A percentile compares a stretch with the other conserved stretches of the same genome.
phyloP scores from a whole-genome alignment of 495 filamentous ascomycete genomes.

The Chaetomium cochliodes region DNA sequence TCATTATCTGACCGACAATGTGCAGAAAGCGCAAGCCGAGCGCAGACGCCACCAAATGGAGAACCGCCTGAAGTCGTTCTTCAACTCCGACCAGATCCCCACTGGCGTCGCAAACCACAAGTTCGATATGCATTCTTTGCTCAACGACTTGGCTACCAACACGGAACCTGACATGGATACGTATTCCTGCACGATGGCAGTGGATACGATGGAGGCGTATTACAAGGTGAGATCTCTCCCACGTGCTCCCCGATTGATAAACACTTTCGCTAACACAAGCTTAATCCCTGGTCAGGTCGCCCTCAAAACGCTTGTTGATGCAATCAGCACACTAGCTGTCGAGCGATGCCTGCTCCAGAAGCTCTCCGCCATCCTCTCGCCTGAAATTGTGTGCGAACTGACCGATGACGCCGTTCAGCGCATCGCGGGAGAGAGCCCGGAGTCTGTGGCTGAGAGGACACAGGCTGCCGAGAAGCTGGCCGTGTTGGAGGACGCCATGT shows the following conservation, averaged over 20 bases:
- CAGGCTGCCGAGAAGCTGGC: slow-evolving; percentile 6
- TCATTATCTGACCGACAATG: slow-evolving; percentile 16
- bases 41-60: not conserved
- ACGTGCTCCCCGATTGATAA: not conserved
- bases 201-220: slow-evolving; percentile 17
- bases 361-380: slow-evolving; percentile 10
- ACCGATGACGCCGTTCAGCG: not conserved
- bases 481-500: slow-evolving; percentile 16
- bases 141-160: not conserved
- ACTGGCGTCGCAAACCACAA: not conserved
- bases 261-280: not conserved
- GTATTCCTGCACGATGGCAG: slow-evolving; percentile 19
- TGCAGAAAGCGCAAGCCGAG: slow-evolving; percentile 9
- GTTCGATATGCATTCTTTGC: slow-evolving; percentile 4
- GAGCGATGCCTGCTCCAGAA: slow-evolving; percentile 14
- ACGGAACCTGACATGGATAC: slow-evolving; percentile 20
- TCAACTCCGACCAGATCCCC: not conserved
- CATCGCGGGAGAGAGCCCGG: slow-evolving; percentile 9
- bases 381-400: slow-evolving; percentile 10
- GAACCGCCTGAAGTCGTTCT: slow-evolving; percentile 3
- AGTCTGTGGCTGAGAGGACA: slow-evolving; percentile 1
- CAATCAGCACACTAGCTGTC: slow-evolving; percentile 14
- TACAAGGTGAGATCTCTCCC: slow-evolving; percentile 14
- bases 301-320: slow-evolving; percentile 10
- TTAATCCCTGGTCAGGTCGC: slow-evolving; percentile 4